Evolutionary conservation across 1,284 basidiomycete genomes (phyloP).

Genomic region (Irpex sp.): DNA sequence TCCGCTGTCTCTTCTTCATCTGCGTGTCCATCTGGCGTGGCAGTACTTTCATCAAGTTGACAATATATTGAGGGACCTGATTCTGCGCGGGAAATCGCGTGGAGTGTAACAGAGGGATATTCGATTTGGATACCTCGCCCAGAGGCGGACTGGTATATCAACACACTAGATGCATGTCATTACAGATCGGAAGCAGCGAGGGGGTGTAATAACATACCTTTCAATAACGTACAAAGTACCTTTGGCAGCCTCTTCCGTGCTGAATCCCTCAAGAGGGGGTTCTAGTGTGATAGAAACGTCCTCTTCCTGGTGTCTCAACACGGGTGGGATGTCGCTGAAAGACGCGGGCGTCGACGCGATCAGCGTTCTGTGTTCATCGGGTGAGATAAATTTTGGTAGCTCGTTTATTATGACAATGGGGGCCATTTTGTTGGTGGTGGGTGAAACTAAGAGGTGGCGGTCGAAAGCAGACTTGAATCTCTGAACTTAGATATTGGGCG

Average conservation of each 20-base stretch:
- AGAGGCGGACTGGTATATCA: constrained; percentile 71
- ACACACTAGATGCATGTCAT: constrained; percentile 43
- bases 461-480: background rate
- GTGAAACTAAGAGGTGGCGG: background rate
- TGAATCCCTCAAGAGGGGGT: constrained; percentile 59
- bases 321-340: constrained; percentile 78
- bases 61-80: constrained; percentile 78
- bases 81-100: constrained; percentile 77
- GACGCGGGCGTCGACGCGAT: constrained; percentile 76
- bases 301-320: constrained; percentile 70
- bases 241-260: constrained; percentile 40
- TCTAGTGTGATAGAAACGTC: constrained; percentile 66
- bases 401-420: constrained; percentile 27
- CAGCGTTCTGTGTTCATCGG: constrained; percentile 64
- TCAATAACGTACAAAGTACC: constrained; percentile 82
- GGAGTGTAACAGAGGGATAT: constrained; percentile 84
- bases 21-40: constrained; percentile 27
- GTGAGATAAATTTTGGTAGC: constrained; percentile 58
- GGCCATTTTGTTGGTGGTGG: background rate
- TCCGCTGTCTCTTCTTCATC: constrained; percentile 48
- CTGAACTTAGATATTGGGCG: background rate
- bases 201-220: constrained; percentile 48
- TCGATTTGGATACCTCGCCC: constrained; percentile 75
- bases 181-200: constrained; percentile 3
- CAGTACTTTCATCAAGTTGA: constrained; percentile 70